phyloP scores from a whole-genome alignment of 768 basidiomycete genomes.

The Sporobolomyces roseus region DNA sequence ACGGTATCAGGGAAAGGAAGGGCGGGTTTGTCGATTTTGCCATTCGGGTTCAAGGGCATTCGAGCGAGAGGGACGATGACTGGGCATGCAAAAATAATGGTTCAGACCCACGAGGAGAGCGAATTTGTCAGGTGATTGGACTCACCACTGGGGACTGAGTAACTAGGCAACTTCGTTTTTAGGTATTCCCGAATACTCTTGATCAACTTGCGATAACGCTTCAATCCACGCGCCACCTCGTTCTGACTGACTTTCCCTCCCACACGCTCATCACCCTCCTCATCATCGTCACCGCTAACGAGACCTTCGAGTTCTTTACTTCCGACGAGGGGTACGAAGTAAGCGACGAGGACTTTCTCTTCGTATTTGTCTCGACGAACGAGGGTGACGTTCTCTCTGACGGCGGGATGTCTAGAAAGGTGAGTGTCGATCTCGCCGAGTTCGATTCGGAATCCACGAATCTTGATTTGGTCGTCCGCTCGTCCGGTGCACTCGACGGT shows the following conservation, averaged over 20 bases:
- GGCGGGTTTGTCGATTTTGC: constrained; percentile 97
- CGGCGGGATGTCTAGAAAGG: constrained; percentile 83
- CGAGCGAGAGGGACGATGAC: constrained; percentile 91
- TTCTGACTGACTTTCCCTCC: constrained; percentile 58
- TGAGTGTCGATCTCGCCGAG: constrained; percentile 96
- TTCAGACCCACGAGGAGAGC: neutral
- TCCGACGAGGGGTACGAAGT: constrained; percentile 84
- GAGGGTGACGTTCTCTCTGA: constrained; percentile 96
- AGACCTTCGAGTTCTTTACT: constrained; percentile 61
- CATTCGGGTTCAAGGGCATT: constrained; percentile 98
- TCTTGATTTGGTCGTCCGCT: constrained; percentile 98
- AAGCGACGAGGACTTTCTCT: constrained; percentile 96
- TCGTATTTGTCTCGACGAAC: constrained; percentile 97
- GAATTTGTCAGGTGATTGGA: too few species aligned
- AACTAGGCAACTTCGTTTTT: constrained; percentile 92
- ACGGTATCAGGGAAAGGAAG: constrained; percentile 98
- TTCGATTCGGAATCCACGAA: constrained; percentile 97
- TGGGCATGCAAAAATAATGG: constrained; percentile 47
- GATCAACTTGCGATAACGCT: constrained; percentile 78
- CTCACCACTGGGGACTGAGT: constrained; percentile 85
- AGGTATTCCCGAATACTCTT: constrained; percentile 90
- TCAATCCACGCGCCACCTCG: constrained; percentile 69
- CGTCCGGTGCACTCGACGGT: constrained; percentile 94
- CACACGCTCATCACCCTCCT: constrained; percentile 55
- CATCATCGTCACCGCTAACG: constrained; percentile 51